Conservation (phyloP, 208 protist species). For the Trypanosoma lewisi region DNA sequence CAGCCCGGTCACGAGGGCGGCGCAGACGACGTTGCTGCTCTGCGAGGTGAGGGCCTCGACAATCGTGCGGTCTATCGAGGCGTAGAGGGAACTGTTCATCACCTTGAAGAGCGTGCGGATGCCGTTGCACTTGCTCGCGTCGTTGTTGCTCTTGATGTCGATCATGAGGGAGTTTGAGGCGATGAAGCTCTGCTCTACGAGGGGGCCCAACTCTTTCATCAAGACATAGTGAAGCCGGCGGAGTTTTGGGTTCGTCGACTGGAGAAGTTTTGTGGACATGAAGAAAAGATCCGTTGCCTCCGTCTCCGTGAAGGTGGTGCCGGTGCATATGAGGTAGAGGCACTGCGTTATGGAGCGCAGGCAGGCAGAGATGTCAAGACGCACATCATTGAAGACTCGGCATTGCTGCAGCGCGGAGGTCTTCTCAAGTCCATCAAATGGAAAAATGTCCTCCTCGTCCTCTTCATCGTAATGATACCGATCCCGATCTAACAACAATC, state of each 20-base stretch:
- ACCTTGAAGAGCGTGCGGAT: conserved; percentile 95
- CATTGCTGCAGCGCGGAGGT: conserved; percentile 93
- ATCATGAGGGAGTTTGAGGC: conserved; percentile 96
- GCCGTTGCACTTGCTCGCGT: conserved; percentile 92
- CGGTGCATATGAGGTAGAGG: conserved; percentile 94
- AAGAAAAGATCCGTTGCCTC: conserved; percentile 99
- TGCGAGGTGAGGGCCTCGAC: conserved; percentile 97
- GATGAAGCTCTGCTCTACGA: conserved; percentile 96
- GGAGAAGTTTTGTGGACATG: conserved; percentile 97
- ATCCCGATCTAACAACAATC: conserved; percentile 15
- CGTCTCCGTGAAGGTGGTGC: conserved; percentile 86
- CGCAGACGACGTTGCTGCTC: conserved; percentile 92
- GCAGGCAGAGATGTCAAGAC: conserved; percentile 87
- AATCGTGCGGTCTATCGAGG: conserved; percentile 95
- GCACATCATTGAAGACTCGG: conserved; percentile 93
- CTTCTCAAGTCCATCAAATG: conserved; percentile 94
- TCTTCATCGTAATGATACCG: conserved; percentile 65
- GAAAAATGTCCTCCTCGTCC: conserved; percentile 76
- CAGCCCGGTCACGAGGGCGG: conserved; percentile 97
- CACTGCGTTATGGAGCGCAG: conserved; percentile 92
- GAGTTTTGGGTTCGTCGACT: conserved; percentile 94
- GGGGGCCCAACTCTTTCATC: conserved; percentile 96
- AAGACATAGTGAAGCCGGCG: conserved; percentile 97
- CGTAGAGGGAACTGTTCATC: conserved; percentile 95
- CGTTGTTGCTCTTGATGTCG: conserved; percentile 95